These are phyloP conservation scores for Ajuga chamaepitys DNA, from an alignment of 257 asterid species.

Conservation along the genomic window DNA sequence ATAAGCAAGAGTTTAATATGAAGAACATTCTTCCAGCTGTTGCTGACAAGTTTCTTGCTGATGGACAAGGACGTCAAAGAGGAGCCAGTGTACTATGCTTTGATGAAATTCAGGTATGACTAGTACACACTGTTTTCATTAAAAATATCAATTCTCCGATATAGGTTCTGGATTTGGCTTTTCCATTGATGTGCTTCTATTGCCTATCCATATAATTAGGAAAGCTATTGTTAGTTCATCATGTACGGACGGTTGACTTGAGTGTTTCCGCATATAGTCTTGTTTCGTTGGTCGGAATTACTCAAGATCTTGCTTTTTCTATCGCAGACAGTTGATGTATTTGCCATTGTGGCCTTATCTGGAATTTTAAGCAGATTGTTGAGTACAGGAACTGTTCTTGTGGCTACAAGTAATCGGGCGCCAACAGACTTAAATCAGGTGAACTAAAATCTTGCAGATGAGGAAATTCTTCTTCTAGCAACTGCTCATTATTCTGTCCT, in stretches of 20 bases:
- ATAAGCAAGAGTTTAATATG: slow-evolving; percentile 71
- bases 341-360: slow-evolving; percentile 94
- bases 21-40: slow-evolving; percentile 89
- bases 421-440: slow-evolving; percentile 92
- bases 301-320: slow-evolving; percentile 16
- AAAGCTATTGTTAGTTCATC: neutral
- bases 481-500: neutral
- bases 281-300: slow-evolving; percentile 8
- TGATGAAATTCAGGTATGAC: slow-evolving; percentile 84
- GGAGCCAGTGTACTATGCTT: slow-evolving; percentile 94
- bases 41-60: slow-evolving; percentile 82
- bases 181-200: neutral
- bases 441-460: slow-evolving; percentile 9
- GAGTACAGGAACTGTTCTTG: slow-evolving; percentile 94
- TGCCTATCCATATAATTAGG: neutral
- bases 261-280: neutral
- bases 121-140: neutral
- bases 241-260: neutral
- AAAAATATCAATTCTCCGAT: neutral
- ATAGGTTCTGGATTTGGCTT: no score
- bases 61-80: slow-evolving; percentile 43
- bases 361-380: slow-evolving; percentile 89
- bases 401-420: slow-evolving; percentile 97
- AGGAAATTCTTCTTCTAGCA: neutral
- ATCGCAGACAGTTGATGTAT: slow-evolving; percentile 91